Base-by-base conservation (phyloP, 31 red algal genomes). In the Endocladia muricata region DNA sequence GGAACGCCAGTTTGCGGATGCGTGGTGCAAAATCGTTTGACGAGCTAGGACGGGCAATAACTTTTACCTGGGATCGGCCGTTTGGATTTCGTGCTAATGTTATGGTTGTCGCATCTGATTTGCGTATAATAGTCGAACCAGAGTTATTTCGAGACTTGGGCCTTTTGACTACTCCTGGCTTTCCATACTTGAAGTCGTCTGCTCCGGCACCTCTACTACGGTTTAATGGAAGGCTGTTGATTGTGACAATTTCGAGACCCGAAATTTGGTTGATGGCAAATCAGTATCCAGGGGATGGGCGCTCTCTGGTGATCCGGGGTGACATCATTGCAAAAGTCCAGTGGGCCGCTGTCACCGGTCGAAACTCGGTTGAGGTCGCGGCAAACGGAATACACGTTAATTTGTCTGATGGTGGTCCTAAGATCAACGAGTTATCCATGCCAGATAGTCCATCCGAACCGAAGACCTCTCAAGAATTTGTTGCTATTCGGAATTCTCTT, bases 41-140 rank as follows among this genome's bases (percentile, higher is more conserved):
- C 40, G 76, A 62, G 44, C 76, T 70, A 17, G 57, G 54, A 39
- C 42, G 85, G 33, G 66, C 86, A 40, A 56, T 93, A 19, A 68
- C 82, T 15, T 86, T 93, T 21, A 89, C 78, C 21, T 94, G 85
- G 84, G 92, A 94, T 41, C 77, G 92, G 1, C 92, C 84, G 21
- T 94, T 88, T 68, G 92, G 92, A 38, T 88, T 89, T 55, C 92
- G 92, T 4, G 70, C 92, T 1, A 94, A 94, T 75, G 76, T 94
- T 13, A 88, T 94, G 92, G 73, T 94, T 29, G 84, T 89, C 39
- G 92, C 85, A 11, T 91, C 87, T 32, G 69, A 82, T 49, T 38
- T 96, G 54, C 76, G 93, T 56, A 74, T 96, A 62, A 85, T 87
- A 42, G 79, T 92, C 3, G 84, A 88, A 40, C 94, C 94, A 67